Conservation (phyloP, 1,139 yeast genomes). For the Geotrichum candidum region DNA sequence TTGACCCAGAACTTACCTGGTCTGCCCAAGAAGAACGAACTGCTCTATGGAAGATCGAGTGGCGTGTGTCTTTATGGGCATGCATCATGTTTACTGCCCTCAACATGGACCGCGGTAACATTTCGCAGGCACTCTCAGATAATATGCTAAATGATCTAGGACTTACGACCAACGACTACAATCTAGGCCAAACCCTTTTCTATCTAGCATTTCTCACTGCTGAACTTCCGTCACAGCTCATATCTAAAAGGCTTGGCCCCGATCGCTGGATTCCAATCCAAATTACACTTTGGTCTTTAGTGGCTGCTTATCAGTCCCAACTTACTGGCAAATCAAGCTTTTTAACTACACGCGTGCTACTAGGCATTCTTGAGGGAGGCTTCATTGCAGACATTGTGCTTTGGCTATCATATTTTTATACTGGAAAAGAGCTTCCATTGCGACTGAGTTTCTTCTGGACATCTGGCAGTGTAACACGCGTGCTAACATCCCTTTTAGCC, state of each 20-base stretch:
- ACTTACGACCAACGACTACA: conserved; percentile 45
- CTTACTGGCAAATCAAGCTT: conserved; percentile 38
- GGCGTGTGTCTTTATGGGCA: conserved; percentile 42
- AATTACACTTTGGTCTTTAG: conserved; percentile 46
- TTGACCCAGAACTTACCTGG: conserved; percentile 48
- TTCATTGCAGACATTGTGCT: conserved; percentile 49
- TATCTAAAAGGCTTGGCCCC: conserved; percentile 49
- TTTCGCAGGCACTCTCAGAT: conserved; percentile 47
- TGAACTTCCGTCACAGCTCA: conserved; percentile 50
- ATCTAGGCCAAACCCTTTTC: conserved; percentile 44
- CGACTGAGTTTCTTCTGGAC: conserved; percentile 46
- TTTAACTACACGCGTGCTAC: conserved; percentile 40
- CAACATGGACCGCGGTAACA: conserved; percentile 48
- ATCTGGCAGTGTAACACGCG: conserved; percentile 30
- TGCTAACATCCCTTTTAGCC: conserved; percentile 38
- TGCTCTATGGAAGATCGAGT: conserved; percentile 40
- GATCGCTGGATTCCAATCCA: conserved; percentile 51
- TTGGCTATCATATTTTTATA: conserved; percentile 51
- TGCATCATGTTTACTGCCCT: conserved; percentile 46
- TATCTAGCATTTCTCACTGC: conserved; percentile 42
- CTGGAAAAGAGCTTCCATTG: conserved; percentile 42
- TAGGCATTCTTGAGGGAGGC: conserved; percentile 50
- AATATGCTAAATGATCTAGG: conserved; percentile 42
- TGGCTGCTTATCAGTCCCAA: conserved; percentile 43
- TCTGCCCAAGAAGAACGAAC: conserved; percentile 40